Base-by-base conservation (phyloP, 108 stramenopile genomes). In the Skeletonema tropicum region DNA sequence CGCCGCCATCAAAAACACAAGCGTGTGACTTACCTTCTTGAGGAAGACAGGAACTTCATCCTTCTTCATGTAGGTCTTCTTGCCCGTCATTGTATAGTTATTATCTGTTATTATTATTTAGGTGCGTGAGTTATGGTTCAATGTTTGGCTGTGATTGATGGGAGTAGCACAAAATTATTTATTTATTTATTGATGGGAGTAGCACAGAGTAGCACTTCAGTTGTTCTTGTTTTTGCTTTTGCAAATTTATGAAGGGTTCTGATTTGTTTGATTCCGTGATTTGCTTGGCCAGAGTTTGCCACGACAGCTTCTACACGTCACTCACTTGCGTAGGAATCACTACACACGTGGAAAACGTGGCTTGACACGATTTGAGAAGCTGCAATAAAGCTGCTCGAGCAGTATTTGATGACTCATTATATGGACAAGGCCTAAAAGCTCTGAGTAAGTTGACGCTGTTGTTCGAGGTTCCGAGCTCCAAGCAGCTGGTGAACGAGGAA, bases 21-120 rank as follows among this genome's bases (percentile, higher is more conserved):
- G 26, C 26, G 26, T 29, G 10, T 21, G 4, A 45, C 81, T 57
- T 59, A 82, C 81, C 81, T 82, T 82, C 55, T 71, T 68, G 55
- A 83, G 57, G 57, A 83, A 83, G 21, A 83, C 83, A 38, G 83
- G 83, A n/a, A 83, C 64, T 6, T 83, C 83, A 19, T 83, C 79
- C 69, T 83, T 83, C 59, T 80, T 80, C 33, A 26, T 32, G 8
- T 41, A 57, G 31, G 73, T 31, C 46, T 82, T 82, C 55, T 82
- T 82, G 14, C 19, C 49, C 14, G 49, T 70, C 81, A 71, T 82
- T 64, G 59, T 75, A 25, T 33, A 29, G 26, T n/a, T 45, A 45
- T n/a, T 45, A 15, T 15, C 15, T 15, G 42, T 45, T 45, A n/a
- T n/a, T 45, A n/a, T 15, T 45, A 15, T 45, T 45, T 39, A 11